Evolutionary conservation across 2,329 filamentous ascomycete genomes (phyloP).

Genomic region (Exophiala bonariae): DNA sequence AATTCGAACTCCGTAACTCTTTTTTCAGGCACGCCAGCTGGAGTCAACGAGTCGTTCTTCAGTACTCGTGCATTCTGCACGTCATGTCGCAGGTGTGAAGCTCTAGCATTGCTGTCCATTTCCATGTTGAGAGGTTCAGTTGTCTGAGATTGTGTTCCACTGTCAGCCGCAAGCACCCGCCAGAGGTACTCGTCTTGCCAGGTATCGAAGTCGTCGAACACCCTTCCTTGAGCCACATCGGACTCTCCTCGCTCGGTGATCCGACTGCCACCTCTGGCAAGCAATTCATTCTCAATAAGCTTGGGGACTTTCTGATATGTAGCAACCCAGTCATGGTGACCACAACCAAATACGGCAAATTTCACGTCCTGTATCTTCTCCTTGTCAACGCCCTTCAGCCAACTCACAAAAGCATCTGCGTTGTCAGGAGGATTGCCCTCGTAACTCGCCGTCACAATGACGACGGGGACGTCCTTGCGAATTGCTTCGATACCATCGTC

Average conservation of each 20-base stretch:
- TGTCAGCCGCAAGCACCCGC: conserved; percentile 45
- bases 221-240: conserved; percentile 63
- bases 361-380: conserved; percentile 56
- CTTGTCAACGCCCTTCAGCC: conserved; percentile 58
- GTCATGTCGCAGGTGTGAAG: conserved; percentile 62
- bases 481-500: conserved; percentile 64
- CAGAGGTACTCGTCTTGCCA: conserved; percentile 65
- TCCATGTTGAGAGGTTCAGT: conserved; percentile 49
- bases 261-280: conserved; percentile 50
- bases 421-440: conserved; percentile 75
- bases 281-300: conserved; percentile 57
- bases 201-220: conserved; percentile 67
- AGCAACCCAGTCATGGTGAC: conserved; percentile 52
- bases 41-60: conserved; percentile 53
- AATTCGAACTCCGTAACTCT: conserved; percentile 67
- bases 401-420: conserved; percentile 66
- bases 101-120: conserved; percentile 53
- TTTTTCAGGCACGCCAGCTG: conserved; percentile 56
- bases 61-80: conserved; percentile 62
- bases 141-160: conserved; percentile 17
- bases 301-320: conserved; percentile 70
- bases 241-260: conserved; percentile 48
- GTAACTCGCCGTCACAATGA: conserved; percentile 71
- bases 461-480: conserved; percentile 60
- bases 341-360: conserved; percentile 72